Conservation (phyloP, 106 monocot genomes). For the Agapanthus africanus region DNA sequence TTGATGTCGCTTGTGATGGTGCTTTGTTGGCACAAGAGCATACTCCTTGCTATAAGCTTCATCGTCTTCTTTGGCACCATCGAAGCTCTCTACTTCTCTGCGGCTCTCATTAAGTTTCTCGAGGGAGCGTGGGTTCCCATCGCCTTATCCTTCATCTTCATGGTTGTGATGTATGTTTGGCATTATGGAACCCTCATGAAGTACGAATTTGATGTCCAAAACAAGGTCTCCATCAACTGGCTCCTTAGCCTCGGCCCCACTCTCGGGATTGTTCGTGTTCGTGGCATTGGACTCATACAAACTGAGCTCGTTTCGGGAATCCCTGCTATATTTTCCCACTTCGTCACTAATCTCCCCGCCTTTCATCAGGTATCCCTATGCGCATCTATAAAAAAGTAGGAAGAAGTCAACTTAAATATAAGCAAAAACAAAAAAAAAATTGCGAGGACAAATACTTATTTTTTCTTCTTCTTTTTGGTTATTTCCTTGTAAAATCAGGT, state of each 20-base stretch:
- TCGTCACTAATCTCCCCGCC: constrained; percentile 91
- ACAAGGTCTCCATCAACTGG: constrained; percentile 95
- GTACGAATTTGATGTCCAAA: constrained; percentile 93
- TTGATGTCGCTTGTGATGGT: constrained; percentile 94
- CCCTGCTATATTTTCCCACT: constrained; percentile 93
- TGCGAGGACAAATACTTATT: too few species aligned
- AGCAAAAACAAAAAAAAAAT: too few species aligned
- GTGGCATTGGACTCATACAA: constrained; percentile 88
- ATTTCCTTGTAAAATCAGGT: too few species aligned
- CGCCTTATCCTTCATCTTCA: constrained; percentile 66
- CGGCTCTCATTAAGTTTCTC: constrained; percentile 86
- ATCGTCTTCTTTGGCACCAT: constrained; percentile 85
- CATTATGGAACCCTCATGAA: constrained; percentile 94
- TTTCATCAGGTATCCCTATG: constrained; percentile 99
- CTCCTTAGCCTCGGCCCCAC: constrained; percentile 80
- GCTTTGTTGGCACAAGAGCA: constrained; percentile 72
- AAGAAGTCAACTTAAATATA: too few species aligned
- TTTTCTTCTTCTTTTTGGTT: too few species aligned
- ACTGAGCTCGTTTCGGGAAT: constrained; percentile 93
- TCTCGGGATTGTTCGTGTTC: constrained; percentile 87
- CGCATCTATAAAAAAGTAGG: too few species aligned
- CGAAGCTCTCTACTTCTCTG: constrained; percentile 90
- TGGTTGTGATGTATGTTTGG: constrained; percentile 81
- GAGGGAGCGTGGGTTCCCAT: constrained; percentile 99
- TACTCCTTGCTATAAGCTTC: constrained; percentile 67